Conservation (phyloP, 2,329 filamentous ascomycete species). For the Exophiala viscosa region DNA sequence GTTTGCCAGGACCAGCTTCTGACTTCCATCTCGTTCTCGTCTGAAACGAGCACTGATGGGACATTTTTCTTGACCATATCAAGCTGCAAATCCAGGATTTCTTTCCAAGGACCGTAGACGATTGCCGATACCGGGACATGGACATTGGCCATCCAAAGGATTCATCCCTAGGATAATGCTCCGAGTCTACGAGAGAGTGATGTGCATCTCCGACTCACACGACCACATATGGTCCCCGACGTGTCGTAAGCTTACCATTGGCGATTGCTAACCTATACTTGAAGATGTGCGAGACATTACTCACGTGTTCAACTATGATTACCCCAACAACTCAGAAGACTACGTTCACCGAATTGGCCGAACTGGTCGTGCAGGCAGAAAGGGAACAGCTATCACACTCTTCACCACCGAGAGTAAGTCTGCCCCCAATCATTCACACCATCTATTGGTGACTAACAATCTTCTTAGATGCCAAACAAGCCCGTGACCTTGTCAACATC, state of each 20-base stretch:
- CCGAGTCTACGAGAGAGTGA: conserved; percentile 54
- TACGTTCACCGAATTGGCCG: conserved; percentile 67
- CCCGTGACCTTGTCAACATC: conserved; percentile 90
- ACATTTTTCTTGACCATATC: conserved; percentile 70
- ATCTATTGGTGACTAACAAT: conserved; percentile 11
- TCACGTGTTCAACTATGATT: conserved; percentile 99
- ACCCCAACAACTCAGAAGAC: conserved; percentile 84
- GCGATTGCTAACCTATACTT: conserved; percentile 71
- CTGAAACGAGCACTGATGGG: conserved; percentile 23
- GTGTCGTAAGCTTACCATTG: conserved; percentile 48
- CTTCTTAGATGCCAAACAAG: conserved; percentile 75
- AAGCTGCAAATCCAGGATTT: conserved; percentile 72
- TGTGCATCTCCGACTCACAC: conserved; percentile 56
- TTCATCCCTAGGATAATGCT: conserved; percentile 36
- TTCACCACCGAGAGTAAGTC: conserved; percentile 97
- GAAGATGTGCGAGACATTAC: conserved; percentile 99
- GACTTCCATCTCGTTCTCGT: conserved; percentile 21
- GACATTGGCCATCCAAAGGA: conserved; percentile 46
- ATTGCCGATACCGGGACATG: conserved; percentile 47
- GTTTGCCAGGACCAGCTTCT: conserved; percentile 26
- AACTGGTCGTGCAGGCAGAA: conserved; percentile 72
- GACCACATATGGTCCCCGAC: conserved; percentile 54
- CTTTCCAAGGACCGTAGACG: conserved; percentile 59
- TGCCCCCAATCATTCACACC: not conserved
- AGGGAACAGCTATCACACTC: conserved; percentile 94